Evolutionary conservation across 2,329 filamentous ascomycete species (phyloP).

Genomic region (Zymoseptoria brevis): DNA sequence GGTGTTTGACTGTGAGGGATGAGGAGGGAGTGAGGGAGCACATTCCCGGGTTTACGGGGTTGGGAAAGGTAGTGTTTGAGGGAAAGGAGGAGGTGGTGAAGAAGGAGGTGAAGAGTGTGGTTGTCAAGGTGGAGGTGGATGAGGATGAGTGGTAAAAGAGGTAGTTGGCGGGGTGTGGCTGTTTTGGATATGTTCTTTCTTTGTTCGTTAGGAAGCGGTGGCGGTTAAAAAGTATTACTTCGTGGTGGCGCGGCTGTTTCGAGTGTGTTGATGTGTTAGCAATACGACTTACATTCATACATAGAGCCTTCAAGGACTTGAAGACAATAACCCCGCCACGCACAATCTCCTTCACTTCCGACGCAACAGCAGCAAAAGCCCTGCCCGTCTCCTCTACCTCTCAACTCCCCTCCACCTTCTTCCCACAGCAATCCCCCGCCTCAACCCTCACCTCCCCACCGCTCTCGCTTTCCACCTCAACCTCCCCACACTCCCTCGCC

Average conservation of each 20-base stretch:
- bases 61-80: background rate
- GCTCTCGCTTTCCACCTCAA: conserved; percentile 3
- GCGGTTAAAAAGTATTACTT: background rate
- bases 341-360: too few species aligned
- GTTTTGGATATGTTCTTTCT: background rate
- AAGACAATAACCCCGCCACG: too few species aligned
- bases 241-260: background rate
- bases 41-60: background rate
- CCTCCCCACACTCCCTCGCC: conserved; percentile 22
- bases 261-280: too few species aligned
- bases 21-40: background rate
- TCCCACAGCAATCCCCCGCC: conserved; percentile 14
- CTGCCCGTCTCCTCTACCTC: too few species aligned
- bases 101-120: conserved; percentile 1
- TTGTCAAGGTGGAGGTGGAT: conserved; percentile 3
- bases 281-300: too few species aligned
- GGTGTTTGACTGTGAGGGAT: background rate
- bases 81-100: background rate
- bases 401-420: conserved; percentile 6
- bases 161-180: background rate
- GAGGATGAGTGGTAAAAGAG: background rate
- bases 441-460: conserved; percentile 10
- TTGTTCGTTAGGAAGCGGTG: background rate
- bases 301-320: too few species aligned
- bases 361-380: too few species aligned